Percentiles rank a stretch among this genome's conserved stretches.
Evolutionary conservation across 139 green algal genomes (phyloP).

Genomic region (Diplosphaera chodatii): DNA sequence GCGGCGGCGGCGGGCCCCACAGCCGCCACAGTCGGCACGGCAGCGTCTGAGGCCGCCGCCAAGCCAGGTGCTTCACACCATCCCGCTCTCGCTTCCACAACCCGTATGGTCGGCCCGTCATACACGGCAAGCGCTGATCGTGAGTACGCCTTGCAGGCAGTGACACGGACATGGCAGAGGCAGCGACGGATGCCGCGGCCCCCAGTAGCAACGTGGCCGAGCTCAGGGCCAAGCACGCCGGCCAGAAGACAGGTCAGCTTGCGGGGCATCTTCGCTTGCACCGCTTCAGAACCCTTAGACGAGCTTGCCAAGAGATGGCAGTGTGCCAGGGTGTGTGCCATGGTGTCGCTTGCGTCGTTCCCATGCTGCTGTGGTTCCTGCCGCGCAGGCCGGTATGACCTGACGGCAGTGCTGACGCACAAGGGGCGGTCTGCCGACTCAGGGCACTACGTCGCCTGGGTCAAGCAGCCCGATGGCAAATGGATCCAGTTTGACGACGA

Average conservation of each 20-base stretch:
- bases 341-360: too few species aligned
- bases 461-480: conserved; percentile 76
- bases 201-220: conserved; percentile 3
- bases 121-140: too few species aligned
- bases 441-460: conserved; percentile 96
- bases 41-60: conserved; percentile 2
- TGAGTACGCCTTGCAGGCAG: too few species aligned
- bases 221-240: conserved; percentile 1
- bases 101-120: too few species aligned
- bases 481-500: conserved; percentile 99
- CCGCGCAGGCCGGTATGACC: conserved; percentile 81
- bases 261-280: background rate
- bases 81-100: too few species aligned
- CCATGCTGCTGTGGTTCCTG: background rate
- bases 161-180: conserved; percentile 60
- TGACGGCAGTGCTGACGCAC: conserved; percentile 92
- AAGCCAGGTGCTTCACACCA: too few species aligned
- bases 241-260: conserved; percentile 9
- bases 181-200: conserved; percentile 9
- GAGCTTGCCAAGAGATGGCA: too few species aligned
- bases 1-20: conserved; percentile 1
- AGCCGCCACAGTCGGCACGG: conserved; percentile 3
- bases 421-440: conserved; percentile 93
- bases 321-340: too few species aligned
- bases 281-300: too few species aligned